phyloP scores from a whole-genome alignment of 2,329 filamentous ascomycete genomes.

The Sarocladium oryzae region DNA sequence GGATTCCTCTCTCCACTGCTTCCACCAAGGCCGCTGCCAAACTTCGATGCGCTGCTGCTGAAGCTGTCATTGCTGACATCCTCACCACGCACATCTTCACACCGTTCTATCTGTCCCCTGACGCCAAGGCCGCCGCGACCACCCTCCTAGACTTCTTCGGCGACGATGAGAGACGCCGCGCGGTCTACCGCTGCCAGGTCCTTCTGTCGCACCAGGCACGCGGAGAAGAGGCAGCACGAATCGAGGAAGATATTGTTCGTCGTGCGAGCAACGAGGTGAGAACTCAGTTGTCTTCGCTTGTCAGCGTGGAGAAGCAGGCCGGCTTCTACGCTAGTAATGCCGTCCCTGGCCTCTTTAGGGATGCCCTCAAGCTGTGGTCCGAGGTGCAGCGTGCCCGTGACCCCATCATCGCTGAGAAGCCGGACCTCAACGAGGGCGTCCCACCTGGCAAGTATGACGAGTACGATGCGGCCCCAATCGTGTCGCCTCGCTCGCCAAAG shows the following conservation, averaged over 20 bases:
- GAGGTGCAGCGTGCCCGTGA: conserved; percentile 20
- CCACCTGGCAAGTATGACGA: conserved; percentile 16
- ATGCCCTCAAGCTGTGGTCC: conserved; percentile 19
- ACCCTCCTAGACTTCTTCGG: conserved; percentile 19
- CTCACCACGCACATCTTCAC: conserved; percentile 21
- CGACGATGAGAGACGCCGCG: conserved; percentile 18
- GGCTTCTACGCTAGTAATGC: conserved; percentile 17
- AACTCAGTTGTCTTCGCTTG: conserved; percentile 16
- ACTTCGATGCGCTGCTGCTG: conserved; percentile 23
- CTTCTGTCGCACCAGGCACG: conserved; percentile 16
- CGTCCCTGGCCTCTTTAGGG: conserved; percentile 18
- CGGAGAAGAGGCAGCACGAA: conserved; percentile 14
- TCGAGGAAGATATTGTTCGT: conserved; percentile 20
- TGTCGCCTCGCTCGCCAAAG: conserved; percentile 1
- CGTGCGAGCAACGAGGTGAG: conserved; percentile 20
- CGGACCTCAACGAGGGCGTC: conserved; percentile 16
- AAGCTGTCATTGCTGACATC: conserved; percentile 19
- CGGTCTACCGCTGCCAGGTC: conserved; percentile 22
- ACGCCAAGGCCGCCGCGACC: conserved; percentile 13
- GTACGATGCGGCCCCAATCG: conserved; percentile 12
- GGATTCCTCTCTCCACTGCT: conserved; percentile 18
- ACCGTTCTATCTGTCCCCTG: conserved; percentile 20
- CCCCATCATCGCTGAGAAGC: conserved; percentile 18
- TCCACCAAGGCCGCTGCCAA: conserved; percentile 17
- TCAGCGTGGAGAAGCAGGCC: conserved; percentile 18